Evolutionary conservation across 768 basidiomycete genomes (phyloP), one percentile per base, ranked within the genome.

Genomic region (Ephemerocybe angulata): DNA sequence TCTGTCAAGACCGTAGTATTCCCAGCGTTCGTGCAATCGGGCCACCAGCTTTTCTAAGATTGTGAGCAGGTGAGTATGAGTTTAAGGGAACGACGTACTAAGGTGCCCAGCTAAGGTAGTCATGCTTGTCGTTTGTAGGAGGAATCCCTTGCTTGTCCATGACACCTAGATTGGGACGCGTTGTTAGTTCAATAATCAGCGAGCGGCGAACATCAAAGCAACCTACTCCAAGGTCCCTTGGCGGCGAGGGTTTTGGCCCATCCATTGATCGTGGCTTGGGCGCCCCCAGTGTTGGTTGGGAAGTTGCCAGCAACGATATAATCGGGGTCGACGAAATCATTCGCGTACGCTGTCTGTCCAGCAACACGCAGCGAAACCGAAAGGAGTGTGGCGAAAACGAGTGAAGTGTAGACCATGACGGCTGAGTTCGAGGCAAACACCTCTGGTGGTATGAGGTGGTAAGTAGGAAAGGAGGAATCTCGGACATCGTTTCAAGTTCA

Each of bases 101-200:
- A 37, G 86, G 85, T 13, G 84, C 81, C 81, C 82, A 86, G 63
- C 84, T 85, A 78, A 86, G 74, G 63, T 84, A 87, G 62, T 86
- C 84, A 57, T 84, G 80, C 30, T 73, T 72, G 61, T 83, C 71
- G 1, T 81, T 80, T 19, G 77, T 76, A 2, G 82, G 82, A 1
- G 83, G 74, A 4, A 67, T 63, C 28, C 77, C 70, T 17, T 72
- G 62, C 61, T 82, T 82, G 59, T 67, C 69, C 44, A 71, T 79
- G 17, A 84, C 84, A 50, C 71, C 82, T 83, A 55, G 25, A 50
- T 21, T 6, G 31, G 52, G 37, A n/a, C 21, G 44, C 42, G 47
- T 42, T 27, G 33, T 21, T 24, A 7, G 28, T 15, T 11, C 40
- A 40, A 1, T 13, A 11, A 35, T 21, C 31, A 3, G 50, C 24